Evolutionary conservation across 2,329 filamentous ascomycete genomes (phyloP).

Genomic region (Aureobasidium sp.): DNA sequence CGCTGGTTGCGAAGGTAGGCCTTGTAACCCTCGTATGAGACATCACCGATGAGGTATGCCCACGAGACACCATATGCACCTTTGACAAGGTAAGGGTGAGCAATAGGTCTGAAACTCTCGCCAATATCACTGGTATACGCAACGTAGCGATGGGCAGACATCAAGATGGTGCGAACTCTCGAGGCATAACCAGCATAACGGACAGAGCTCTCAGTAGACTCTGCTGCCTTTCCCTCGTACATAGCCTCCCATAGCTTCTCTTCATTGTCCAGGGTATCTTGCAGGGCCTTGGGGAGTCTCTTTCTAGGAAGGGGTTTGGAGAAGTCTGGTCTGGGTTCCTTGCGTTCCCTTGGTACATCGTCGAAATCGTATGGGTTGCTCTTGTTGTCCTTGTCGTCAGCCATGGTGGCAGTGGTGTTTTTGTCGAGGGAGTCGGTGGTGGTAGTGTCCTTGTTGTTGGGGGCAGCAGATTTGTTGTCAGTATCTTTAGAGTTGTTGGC

Average conservation of each 20-base stretch:
- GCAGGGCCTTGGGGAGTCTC: conserved; percentile 48
- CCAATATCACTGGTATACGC: conserved; percentile 94
- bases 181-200: conserved; percentile 91
- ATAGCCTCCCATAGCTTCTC: conserved; percentile 72
- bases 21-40: conserved; percentile 90
- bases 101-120: conserved; percentile 89
- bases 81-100: conserved; percentile 74
- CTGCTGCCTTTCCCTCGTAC: conserved; percentile 65
- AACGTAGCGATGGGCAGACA: conserved; percentile 89
- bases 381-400: conserved; percentile 17
- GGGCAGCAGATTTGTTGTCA: background rate
- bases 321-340: conserved; percentile 40
- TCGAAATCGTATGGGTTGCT: conserved; percentile 20
- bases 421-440: background rate
- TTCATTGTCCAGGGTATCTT: conserved; percentile 53
- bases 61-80: conserved; percentile 86
- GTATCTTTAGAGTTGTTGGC: background rate
- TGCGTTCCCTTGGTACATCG: conserved; percentile 38
- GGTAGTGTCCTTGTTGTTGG: background rate
- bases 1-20: conserved; percentile 82
- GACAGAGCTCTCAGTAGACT: conserved; percentile 76
- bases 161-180: conserved; percentile 59
- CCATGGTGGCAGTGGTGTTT: background rate
- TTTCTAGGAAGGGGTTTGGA: conserved; percentile 42
- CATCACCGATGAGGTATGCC: conserved; percentile 87